A percentile compares a stretch with the other conserved stretches of the same genome.
Conservation (phyloP, 106 monocot species). For the Allium cepa region DNA sequence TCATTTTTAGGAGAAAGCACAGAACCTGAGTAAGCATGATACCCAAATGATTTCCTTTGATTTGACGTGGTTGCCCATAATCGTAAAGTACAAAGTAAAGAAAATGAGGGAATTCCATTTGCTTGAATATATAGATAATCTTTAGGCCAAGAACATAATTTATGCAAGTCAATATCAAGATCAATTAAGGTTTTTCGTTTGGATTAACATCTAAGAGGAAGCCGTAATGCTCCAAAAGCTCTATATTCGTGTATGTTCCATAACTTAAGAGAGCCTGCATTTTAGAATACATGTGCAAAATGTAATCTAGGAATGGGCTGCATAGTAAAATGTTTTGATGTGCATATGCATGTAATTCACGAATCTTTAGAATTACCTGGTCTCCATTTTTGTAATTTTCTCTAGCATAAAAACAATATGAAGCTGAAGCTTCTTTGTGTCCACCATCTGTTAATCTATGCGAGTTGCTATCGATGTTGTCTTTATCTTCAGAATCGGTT, state of each 20-base stretch:
- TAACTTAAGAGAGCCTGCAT: constrained; percentile 87
- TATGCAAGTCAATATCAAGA: constrained; percentile 26
- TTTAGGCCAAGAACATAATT: constrained; percentile 43
- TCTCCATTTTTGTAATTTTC: constrained; percentile 59
- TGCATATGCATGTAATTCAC: not conserved
- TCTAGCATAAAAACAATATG: constrained; percentile 93
- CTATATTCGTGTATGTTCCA: constrained; percentile 87
- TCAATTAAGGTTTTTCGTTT: constrained; percentile 68
- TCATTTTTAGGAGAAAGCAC: constrained; percentile 68
- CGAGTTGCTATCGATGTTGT: constrained; percentile 7
- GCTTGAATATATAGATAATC: constrained; percentile 78
- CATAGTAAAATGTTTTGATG: not conserved
- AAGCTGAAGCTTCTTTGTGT: constrained; percentile 46
- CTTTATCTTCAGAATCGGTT: constrained; percentile 7
- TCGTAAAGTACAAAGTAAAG: constrained; percentile 59
- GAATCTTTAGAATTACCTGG: constrained; percentile 35
- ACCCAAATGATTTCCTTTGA: constrained; percentile 31
- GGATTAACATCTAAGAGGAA: constrained; percentile 72
- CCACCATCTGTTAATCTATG: constrained; percentile 84
- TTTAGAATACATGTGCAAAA: not conserved
- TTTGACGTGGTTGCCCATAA: constrained; percentile 57
- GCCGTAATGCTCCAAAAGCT: constrained; percentile 95
- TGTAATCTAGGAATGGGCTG: not conserved
- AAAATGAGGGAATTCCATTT: constrained; percentile 85
- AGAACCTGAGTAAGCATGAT: constrained; percentile 43